Percentiles rank a stretch among this genome's conserved stretches.
phyloP scores from a whole-genome alignment of 2,329 filamentous ascomycete genomes.

The Akanthomyces uredinophilus region DNA sequence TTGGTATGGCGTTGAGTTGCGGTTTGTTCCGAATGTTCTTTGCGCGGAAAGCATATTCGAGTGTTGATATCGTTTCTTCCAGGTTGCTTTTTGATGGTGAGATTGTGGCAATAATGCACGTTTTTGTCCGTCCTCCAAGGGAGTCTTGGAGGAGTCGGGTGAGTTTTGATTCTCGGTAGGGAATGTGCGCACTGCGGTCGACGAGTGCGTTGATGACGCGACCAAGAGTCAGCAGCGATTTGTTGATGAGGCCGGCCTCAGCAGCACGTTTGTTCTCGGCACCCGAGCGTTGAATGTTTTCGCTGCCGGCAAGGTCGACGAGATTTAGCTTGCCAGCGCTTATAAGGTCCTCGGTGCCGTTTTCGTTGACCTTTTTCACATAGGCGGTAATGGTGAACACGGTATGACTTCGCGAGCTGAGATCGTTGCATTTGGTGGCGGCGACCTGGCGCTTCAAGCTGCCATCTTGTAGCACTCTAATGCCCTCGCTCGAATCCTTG shows the following conservation, averaged over 20 bases:
- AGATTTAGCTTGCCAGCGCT: conserved; percentile 92
- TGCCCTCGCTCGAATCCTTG: conserved; percentile 75
- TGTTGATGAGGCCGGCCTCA: conserved; percentile 96
- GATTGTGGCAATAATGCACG: conserved; percentile 95
- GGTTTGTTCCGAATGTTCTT: conserved; percentile 99
- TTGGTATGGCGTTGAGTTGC: conserved; percentile 87
- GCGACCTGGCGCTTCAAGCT: conserved; percentile 96
- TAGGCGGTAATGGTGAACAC: conserved; percentile 95
- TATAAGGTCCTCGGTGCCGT: conserved; percentile 83
- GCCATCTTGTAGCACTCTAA: conserved; percentile 81
- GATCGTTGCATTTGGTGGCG: conserved; percentile 98
- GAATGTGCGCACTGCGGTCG: conserved; percentile 84
- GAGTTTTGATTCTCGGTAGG: conserved; percentile 88
- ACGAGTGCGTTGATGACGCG: conserved; percentile 97
- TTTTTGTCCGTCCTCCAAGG: conserved; percentile 90
- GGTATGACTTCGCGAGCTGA: conserved; percentile 94
- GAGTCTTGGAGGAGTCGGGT: conserved; percentile 95
- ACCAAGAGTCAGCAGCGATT: conserved; percentile 88
- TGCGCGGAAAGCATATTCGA: conserved; percentile 95
- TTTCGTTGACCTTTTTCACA: conserved; percentile 73
- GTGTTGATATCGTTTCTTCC: conserved; percentile 95
- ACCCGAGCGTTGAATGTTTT: conserved; percentile 95
- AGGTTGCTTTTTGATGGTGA: conserved; percentile 93
- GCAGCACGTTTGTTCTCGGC: conserved; percentile 96
- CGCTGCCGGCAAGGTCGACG: conserved; percentile 92